A percentile compares a stretch with the other conserved stretches of the same genome.
These are phyloP conservation scores for Carpinus fangiana DNA, from an alignment of 306 rosid genomes.

Conservation along the genomic window DNA sequence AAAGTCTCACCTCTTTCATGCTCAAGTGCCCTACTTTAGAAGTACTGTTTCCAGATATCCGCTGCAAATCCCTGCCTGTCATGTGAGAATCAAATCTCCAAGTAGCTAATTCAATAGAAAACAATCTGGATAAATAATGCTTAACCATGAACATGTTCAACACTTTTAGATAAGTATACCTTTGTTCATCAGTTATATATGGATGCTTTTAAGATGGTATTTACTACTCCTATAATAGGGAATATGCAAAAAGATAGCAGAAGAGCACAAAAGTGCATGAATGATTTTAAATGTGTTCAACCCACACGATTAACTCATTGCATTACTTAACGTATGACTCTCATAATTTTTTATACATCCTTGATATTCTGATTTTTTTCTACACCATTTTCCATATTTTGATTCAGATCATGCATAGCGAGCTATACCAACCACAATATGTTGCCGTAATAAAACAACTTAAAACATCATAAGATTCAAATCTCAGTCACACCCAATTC, in stretches of 20 bases:
- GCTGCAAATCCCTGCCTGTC: conserved; percentile 98
- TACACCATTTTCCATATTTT: too few relatives aligned
- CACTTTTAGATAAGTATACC: background rate
- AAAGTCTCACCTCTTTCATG: conserved; percentile 51
- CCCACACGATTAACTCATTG: too few relatives aligned
- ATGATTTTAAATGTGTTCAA: too few relatives aligned
- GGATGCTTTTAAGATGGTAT: background rate
- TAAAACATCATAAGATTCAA: background rate
- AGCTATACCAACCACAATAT: too few relatives aligned
- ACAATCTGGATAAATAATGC: background rate
- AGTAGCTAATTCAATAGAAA: conserved; percentile 22
- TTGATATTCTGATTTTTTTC: background rate
- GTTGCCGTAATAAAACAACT: too few relatives aligned
- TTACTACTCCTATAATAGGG: background rate
- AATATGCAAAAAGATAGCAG: background rate
- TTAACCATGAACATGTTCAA: background rate
- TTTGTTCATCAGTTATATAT: background rate
- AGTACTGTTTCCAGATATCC: conserved; percentile 58
- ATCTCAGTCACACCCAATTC: background rate
- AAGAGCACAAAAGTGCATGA: too few relatives aligned
- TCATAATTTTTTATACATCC: background rate
- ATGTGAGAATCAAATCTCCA: conserved; percentile 56
- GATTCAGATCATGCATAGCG: too few relatives aligned
- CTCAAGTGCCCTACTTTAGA: conserved; percentile 67
- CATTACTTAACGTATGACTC: too few relatives aligned